Evolutionary conservation across 306 rosid species (phyloP), one percentile per base, ranked within the genome.

Genomic region (Prunus persica): DNA sequence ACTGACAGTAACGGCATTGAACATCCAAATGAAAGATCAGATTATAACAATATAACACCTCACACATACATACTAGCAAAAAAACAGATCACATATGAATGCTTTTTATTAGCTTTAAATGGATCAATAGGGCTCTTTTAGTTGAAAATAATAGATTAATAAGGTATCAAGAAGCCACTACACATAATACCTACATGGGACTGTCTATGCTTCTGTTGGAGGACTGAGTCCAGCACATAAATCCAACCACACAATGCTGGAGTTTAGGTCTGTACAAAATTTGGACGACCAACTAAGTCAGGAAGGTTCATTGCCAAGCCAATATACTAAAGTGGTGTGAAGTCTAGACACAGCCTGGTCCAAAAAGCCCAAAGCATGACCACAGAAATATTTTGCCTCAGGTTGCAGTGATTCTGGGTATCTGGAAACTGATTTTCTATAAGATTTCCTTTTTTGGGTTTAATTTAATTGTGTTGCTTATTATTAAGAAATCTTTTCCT

Each of bases 1-100:
- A 83, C 98, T 94, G 87, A 64, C 65, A 80, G 77, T 7, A 58
- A 65, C 30, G 57, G 63, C 77, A 60, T 57, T 47, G 46, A 79
- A 67, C 61, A 66, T 28, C 32, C 69, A 79, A 46, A 65, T 60
- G 43, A 61, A 7, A 67, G 47, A 30, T 11, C 38, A 51, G 38
- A 73, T 24, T 46, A 71, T 9, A 57, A 60, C 15, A n/a, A 45
- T 24, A 65, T 65, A n/a, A 15, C 19, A 76, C 41, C 46, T 14
- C 51, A 22, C 18, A 11, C 34, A 30, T 65, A 28, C 28, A 24
- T 3, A 8, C 19, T 24, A 3, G 52, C 38, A 25, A 4, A 32
- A 28, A 24, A 2, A 69, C 14, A 77, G 8, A 41, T 14, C 55
- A 72, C 1, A 14, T 11, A 20, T 41, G 34, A 32, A 64, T 8